Evolutionary conservation across 768 basidiomycete species (phyloP), one percentile per base, ranked within the genome.

Genomic region (Porpolomopsis calyptriformis): DNA sequence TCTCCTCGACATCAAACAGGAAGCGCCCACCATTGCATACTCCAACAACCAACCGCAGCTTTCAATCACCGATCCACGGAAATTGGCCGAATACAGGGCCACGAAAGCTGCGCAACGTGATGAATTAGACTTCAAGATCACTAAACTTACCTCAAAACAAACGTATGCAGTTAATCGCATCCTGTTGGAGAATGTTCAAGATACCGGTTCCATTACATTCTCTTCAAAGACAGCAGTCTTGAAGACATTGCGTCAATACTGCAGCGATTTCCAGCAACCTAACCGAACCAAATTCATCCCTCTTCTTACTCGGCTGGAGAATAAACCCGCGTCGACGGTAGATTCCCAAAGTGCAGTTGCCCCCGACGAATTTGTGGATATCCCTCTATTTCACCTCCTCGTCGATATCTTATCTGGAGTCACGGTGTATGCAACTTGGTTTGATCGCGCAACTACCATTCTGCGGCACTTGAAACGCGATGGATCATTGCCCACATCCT

Each of bases 151-250:
- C 1, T 31, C 26, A 4, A 40, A 42, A 9, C 55, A 64, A 44
- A 63, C 64, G 10, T 55, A 59, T 36, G 49, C 56, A 3, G 55
- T 64, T 14, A 64, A 64, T 37, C 53, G 56, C 23, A 52, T 64
- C 22, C 40, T 58, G 10, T 50, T 64, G 52, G 49, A 54, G 48
- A 58, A 58, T 14, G 50, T 55, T 3, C 58, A 57, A 29, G 46
- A 41, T 0, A 31, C 49, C 2, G 61, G 60, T 10, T 57, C 57
- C 9, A 24, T 64, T 10, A 59, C 57, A 0, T 64, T 63, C 41
- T 23, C 53, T 3, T 57, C 57, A 10, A 55, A 51, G 20, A 19
- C 34, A 3, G 43, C 34, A 12, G 60, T 63, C 62, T 49, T 54
- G 2, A 34, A 53, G 4, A 63, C 59, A 0, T 22, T 63, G 8